These are phyloP conservation scores for Bruguiera hainesii DNA, from an alignment of 441 rosid species.

Conservation along the genomic window DNA sequence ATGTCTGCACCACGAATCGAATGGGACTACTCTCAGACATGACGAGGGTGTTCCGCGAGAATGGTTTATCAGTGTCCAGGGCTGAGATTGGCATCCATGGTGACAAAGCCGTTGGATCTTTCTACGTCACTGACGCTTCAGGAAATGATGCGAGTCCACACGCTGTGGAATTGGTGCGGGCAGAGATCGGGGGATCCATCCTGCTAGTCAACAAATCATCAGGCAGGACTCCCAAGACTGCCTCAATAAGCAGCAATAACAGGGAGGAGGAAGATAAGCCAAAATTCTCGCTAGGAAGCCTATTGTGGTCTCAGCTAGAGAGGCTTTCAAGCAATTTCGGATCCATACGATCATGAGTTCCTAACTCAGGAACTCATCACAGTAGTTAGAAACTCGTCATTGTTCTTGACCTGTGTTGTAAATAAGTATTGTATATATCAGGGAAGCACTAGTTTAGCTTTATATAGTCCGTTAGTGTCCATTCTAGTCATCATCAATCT, in stretches of 20 bases:
- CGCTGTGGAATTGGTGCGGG: constrained; percentile 45
- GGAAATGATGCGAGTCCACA: constrained; percentile 41
- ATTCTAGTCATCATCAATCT: background rate
- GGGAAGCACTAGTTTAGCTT: background rate
- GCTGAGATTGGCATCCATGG: constrained; percentile 55
- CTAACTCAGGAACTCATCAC: constrained; percentile 8
- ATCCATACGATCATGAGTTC: constrained; percentile 34
- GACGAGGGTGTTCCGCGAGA: constrained; percentile 62
- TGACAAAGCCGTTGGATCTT: constrained; percentile 55
- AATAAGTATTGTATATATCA: background rate
- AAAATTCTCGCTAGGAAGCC: constrained; percentile 53
- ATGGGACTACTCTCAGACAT: constrained; percentile 62
- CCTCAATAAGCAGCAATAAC: constrained; percentile 28
- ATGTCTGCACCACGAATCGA: constrained; percentile 45
- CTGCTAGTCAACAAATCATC: constrained; percentile 40
- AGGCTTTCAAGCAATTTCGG: constrained; percentile 54
- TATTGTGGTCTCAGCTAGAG: constrained; percentile 76
- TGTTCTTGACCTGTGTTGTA: constrained; percentile 6
- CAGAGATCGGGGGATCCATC: constrained; percentile 56
- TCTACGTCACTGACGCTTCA: constrained; percentile 59
- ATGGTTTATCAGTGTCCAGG: constrained; percentile 62
- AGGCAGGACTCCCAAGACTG: constrained; percentile 28
- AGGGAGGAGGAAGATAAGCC: constrained; percentile 36
- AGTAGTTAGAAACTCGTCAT: too few relatives aligned
- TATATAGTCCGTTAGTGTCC: background rate